Base-by-base conservation (phyloP, 2,329 filamentous ascomycete genomes). In the Fusarium mangiferae region DNA sequence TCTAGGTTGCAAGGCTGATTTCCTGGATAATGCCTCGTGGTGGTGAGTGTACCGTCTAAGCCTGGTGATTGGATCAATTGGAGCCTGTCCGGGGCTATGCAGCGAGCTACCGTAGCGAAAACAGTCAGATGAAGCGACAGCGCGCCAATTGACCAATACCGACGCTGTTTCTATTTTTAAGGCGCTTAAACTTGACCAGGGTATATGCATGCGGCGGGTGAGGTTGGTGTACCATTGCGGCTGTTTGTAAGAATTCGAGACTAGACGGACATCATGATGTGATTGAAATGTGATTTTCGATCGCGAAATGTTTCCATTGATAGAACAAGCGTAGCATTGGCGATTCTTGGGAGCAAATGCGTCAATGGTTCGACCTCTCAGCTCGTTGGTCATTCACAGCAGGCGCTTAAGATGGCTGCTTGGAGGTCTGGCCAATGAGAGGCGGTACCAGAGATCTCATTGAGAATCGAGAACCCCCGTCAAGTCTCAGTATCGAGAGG, bases 381-480 rank as follows among this genome's bases (percentile, higher is more conserved):
- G 41, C 33, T 54, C 30, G 24, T 51, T 52, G 30, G 28, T 57
- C 30, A 66, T 54, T 69, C 35, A 49, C 35, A 55, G 54, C 48
- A 63, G 28, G 48, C 48, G 49, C 48, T 39, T 55, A 61, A 35
- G 35, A 48, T 63, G 58, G 51, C 41, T 36, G 24, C 49, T 57
- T 60, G 55, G 55, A 44, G 56, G 30, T 26, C 44, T 26, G 44
- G 45, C 75, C 75, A 77, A 77, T 77, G 33, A 64, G 26, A 52
- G 36, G 49, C 36, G 58, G 70, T 77, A 68, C 75, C 75, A 75
- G 62, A 68, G 72, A 77, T 77, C 75, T 77, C 61, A 62, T 70
- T 78, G 68, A 75, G 64, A 64, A 67, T 73, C 66, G 62, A 45
- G 62, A 49, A 70, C 62, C 72, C 72, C 56, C 56, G 62, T 51